phyloP scores from a whole-genome alignment of 306 rosid genomes.

The Urtica urens region DNA sequence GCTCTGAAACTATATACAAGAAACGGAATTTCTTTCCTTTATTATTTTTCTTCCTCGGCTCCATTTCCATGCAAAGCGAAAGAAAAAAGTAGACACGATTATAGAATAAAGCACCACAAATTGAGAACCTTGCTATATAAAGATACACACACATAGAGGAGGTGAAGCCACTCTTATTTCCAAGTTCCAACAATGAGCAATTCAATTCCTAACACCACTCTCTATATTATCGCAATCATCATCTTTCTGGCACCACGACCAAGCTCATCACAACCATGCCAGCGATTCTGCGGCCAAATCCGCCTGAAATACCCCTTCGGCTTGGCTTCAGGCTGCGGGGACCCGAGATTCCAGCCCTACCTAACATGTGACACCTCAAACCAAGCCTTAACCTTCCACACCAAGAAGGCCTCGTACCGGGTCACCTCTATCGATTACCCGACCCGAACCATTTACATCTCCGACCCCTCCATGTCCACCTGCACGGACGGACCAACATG shows the following conservation, averaged over 20 bases:
- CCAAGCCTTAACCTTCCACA: slow-evolving; percentile 42
- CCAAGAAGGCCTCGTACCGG: slow-evolving; percentile 71
- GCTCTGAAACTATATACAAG: too few species aligned
- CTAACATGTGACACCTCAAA: slow-evolving; percentile 41
- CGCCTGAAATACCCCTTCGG: slow-evolving; percentile 64
- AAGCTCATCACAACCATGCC: slow-evolving; percentile 49
- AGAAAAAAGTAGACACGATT: too few species aligned
- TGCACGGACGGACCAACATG: slow-evolving; percentile 60
- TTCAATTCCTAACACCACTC: slow-evolving; percentile 7
- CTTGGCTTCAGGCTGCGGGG: slow-evolving; percentile 56
- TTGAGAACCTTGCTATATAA: too few species aligned
- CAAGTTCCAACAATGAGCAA: too few species aligned
- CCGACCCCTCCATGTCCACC: slow-evolving; percentile 80
- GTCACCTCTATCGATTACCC: slow-evolving; percentile 50
- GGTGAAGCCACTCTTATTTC: neutral
- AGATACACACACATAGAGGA: too few species aligned
- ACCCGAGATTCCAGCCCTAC: slow-evolving; percentile 51
- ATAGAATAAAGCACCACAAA: too few species aligned
- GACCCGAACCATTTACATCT: slow-evolving; percentile 47
- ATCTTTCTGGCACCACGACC: slow-evolving; percentile 13
- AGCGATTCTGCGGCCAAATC: slow-evolving; percentile 45
- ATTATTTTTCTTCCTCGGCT: too few species aligned
- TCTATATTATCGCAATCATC: slow-evolving; percentile 18
- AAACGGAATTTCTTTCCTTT: too few species aligned
- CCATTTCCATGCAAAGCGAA: too few species aligned